These are phyloP conservation scores for Jatropha curcas DNA, from an alignment of 345 rosid species.

Conservation along the genomic window DNA sequence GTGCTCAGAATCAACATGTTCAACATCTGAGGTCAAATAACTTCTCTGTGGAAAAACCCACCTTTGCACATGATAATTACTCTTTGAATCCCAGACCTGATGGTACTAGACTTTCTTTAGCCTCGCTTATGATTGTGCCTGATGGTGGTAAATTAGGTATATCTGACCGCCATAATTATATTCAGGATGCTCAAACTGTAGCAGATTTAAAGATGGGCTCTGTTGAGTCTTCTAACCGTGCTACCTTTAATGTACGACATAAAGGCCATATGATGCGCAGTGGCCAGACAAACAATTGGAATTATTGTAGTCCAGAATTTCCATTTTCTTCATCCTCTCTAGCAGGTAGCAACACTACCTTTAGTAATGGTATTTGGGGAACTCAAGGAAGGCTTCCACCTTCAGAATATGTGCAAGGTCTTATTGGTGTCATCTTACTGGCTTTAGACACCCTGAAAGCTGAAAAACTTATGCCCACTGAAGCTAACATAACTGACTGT, in stretches of 20 bases:
- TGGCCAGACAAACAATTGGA: slow-evolving; percentile 34
- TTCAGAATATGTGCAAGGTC: slow-evolving; percentile 72
- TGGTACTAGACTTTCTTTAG: slow-evolving; percentile 36
- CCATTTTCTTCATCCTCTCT: slow-evolving; percentile 28
- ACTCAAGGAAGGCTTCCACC: slow-evolving; percentile 54
- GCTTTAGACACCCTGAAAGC: slow-evolving; percentile 66
- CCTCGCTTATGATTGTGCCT: slow-evolving; percentile 38
- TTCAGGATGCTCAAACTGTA: slow-evolving; percentile 37
- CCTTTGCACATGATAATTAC: slow-evolving; percentile 40
- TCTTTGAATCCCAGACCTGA: slow-evolving; percentile 47
- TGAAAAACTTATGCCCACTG: slow-evolving; percentile 71
- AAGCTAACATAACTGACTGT: slow-evolving; percentile 71
- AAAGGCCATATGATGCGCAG: slow-evolving; percentile 25
- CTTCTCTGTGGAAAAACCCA: slow-evolving; percentile 37
- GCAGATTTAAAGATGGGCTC: slow-evolving; percentile 42
- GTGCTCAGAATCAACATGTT: slow-evolving; percentile 39
- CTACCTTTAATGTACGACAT: slow-evolving; percentile 32
- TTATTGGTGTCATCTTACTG: slow-evolving; percentile 67
- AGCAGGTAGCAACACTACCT: slow-evolving; percentile 22
- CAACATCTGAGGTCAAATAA: slow-evolving; percentile 41
- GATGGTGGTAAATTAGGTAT: slow-evolving; percentile 49
- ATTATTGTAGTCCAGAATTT: slow-evolving; percentile 33
- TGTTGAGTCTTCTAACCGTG: slow-evolving; percentile 27
- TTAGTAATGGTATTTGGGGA: slow-evolving; percentile 47
- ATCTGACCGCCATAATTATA: slow-evolving; percentile 41